These are phyloP conservation scores for Anthoceros angustus DNA, from an alignment of 225 moss, liverwort and hornwort genomes.

Conservation along the genomic window DNA sequence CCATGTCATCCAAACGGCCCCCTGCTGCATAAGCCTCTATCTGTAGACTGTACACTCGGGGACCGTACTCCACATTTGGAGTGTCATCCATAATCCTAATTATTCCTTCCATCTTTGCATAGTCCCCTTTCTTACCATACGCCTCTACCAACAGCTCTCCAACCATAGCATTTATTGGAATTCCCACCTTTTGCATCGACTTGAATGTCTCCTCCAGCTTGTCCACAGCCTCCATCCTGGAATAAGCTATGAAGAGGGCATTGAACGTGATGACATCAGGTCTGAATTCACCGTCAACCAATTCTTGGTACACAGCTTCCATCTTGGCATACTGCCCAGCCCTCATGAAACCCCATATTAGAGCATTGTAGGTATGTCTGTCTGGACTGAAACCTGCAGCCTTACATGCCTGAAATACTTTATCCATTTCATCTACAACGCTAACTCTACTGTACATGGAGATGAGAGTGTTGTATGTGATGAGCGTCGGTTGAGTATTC, in stretches of 20 bases:
- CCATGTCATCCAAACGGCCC: slow-evolving; percentile 76
- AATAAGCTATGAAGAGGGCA: slow-evolving; percentile 71
- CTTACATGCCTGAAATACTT: slow-evolving; percentile 44
- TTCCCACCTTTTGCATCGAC: slow-evolving; percentile 77
- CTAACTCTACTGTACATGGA: slow-evolving; percentile 81
- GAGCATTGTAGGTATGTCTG: slow-evolving; percentile 70
- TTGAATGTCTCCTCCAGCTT: slow-evolving; percentile 64
- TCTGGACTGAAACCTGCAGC: slow-evolving; percentile 73
- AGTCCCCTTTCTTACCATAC: slow-evolving; percentile 47
- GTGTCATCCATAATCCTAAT: slow-evolving; percentile 59
- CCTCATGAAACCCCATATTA: slow-evolving; percentile 98
- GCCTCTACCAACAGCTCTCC: slow-evolving; percentile 73
- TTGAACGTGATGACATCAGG: slow-evolving; percentile 95
- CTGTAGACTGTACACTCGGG: slow-evolving; percentile 58
- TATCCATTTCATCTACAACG: slow-evolving; percentile 54
- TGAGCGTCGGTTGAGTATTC: slow-evolving; percentile 80
- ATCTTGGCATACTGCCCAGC: slow-evolving; percentile 44
- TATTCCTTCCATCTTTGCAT: slow-evolving; percentile 72
- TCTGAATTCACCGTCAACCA: slow-evolving; percentile 46
- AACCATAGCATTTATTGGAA: slow-evolving; percentile 68
- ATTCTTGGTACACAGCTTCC: slow-evolving; percentile 59
- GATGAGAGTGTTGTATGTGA: slow-evolving; percentile 91
- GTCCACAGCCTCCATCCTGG: slow-evolving; percentile 41
- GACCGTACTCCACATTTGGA: slow-evolving; percentile 22
- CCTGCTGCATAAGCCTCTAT: slow-evolving; percentile 71